Evolutionary conservation across 2,329 filamentous ascomycete genomes (phyloP).

Genomic region (Lecanoromycetidae sp.): DNA sequence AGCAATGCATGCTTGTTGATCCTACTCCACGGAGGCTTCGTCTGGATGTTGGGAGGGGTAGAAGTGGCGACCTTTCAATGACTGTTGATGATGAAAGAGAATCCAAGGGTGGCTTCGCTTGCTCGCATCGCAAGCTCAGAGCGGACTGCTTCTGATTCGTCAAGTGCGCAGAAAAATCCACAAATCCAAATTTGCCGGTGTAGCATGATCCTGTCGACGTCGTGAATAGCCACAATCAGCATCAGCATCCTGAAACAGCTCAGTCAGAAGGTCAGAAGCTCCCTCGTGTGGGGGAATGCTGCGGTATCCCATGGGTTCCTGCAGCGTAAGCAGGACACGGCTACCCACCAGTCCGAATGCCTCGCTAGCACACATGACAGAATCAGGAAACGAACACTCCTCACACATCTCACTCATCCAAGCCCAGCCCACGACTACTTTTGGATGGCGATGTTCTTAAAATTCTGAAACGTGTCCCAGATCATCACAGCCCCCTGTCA

Average conservation of each 20-base stretch:
- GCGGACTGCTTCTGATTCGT: neutral
- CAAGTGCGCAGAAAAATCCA: too few species aligned
- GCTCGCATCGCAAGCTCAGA: too few species aligned
- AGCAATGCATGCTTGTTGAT: too few species aligned
- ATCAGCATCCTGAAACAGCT: neutral
- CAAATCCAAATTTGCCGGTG: too few species aligned
- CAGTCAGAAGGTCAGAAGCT: neutral
- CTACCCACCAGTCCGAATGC: too few species aligned
- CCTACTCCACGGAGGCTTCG: neutral
- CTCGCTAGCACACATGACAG: neutral
- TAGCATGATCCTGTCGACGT: too few species aligned
- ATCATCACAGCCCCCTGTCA: constrained; percentile 3
- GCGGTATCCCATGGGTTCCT: constrained; percentile 1
- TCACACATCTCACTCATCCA: too few species aligned
- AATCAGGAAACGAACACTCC: too few species aligned
- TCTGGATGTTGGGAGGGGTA: neutral
- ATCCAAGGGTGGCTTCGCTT: too few species aligned
- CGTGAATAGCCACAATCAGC: neutral
- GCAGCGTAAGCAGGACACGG: constrained; percentile 7
- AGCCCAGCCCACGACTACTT: too few species aligned
- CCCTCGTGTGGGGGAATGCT: neutral
- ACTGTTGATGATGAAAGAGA: too few species aligned
- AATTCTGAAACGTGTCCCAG: constrained; percentile 6
- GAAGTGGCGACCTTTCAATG: too few species aligned
- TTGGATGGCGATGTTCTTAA: neutral